Base-by-base conservation (phyloP, 305 asterid species). In the Solanum hybrid region DNA sequence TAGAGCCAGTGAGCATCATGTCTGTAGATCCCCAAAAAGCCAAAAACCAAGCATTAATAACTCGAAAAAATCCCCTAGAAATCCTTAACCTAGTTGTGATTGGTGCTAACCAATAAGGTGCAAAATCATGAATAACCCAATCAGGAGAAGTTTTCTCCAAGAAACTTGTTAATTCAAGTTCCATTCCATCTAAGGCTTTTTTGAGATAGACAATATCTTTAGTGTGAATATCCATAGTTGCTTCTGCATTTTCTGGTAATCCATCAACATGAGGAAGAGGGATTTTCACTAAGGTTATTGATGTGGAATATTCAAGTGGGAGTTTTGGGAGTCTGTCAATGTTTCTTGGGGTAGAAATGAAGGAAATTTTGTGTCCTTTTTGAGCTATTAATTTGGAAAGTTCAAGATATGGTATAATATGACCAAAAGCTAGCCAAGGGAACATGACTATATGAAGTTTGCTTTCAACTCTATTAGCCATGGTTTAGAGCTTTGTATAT, bases 371-470 rank as follows among this genome's bases (percentile, higher is more conserved):
- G 92, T 92, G 92, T 39, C 93, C 93, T 79, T 91, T 92, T 15
- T 73, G 32, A 88, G 93, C 93, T 31, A 92, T 84, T 89, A 90
- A 80, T 81, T 92, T 92, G 88, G 93, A 87, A 10, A 91, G 87
- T 39, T 92, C 90, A 26, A 92, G 89, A 27, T 78, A 92, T 32
- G 93, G 93, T 4, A 91, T 91, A 13, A 92, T 86, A 80, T 92
- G 93, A 4, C 92, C 93, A 65, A 92, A 92, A 81, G 93, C 93
- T 33, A 89, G 85, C 94, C 94, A 92, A 86, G 94, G 94, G 14
- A 91, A 90, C 90, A 91, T 80, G 31, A 79, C 61, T 79, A 79
- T 36, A n/a, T 79, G 86, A n/a, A 79, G 86, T 36, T 79, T 36
- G 1, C 8, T 10, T 20, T 91, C 31, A 90, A 31, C 65, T 88